Percentiles rank a stretch among this genome's conserved stretches.
These are phyloP conservation scores for Chrysophaeum taylorii DNA, from an alignment of 352 stramenopile species.

Conservation along the genomic window DNA sequence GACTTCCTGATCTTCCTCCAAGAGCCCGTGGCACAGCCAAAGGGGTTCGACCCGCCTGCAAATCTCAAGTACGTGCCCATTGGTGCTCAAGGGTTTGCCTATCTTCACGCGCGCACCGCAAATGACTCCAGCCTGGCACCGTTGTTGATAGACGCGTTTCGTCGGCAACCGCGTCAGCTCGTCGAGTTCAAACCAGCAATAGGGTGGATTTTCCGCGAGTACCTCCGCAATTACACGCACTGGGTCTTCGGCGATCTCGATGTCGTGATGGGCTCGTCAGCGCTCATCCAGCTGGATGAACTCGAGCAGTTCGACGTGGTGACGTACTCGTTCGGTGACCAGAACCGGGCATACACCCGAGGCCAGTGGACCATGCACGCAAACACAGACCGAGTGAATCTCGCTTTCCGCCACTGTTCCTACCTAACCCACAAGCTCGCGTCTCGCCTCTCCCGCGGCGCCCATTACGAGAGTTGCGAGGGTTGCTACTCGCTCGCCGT, in stretches of 20 bases:
- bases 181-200: slow-evolving; percentile 65
- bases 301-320: slow-evolving; percentile 50
- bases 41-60: neutral
- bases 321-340: slow-evolving; percentile 57
- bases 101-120: neutral
- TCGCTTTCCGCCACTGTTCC: slow-evolving; percentile 49
- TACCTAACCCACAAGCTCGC: slow-evolving; percentile 35
- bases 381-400: slow-evolving; percentile 42
- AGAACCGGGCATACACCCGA: slow-evolving; percentile 51
- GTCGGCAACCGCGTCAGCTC: slow-evolving; percentile 22
- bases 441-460: neutral
- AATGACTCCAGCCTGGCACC: neutral
- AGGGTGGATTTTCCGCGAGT: slow-evolving; percentile 56
- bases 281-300: slow-evolving; percentile 46
- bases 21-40: neutral
- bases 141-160: slow-evolving; percentile 2
- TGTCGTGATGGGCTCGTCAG: slow-evolving; percentile 55
- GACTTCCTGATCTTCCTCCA: slow-evolving; percentile 58
- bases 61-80: neutral
- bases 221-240: slow-evolving; percentile 48
- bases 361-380: slow-evolving; percentile 65
- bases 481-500: slow-evolving; percentile 57
- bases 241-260: slow-evolving; percentile 67
- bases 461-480: slow-evolving; percentile 51
- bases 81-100: neutral